Conservation (phyloP, 2,329 filamentous ascomycete species). For the Coleophoma eucalyptorum region DNA sequence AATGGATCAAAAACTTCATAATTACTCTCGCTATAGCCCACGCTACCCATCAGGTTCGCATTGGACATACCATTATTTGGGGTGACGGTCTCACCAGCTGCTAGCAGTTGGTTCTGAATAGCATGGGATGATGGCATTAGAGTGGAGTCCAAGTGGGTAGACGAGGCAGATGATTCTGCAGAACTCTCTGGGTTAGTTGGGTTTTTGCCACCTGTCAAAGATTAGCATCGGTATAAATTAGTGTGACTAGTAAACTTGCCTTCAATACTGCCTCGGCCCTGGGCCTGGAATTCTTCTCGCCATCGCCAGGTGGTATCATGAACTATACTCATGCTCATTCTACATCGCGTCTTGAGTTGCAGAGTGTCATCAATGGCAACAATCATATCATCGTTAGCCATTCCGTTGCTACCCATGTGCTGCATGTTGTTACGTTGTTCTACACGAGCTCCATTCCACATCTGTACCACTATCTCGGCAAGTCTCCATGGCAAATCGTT, state of each 20-base stretch:
- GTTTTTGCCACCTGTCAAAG: constrained; percentile 62
- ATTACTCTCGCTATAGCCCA: constrained; percentile 61
- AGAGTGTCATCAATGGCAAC: constrained; percentile 60
- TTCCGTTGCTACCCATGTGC: constrained; percentile 28
- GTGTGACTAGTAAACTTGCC: constrained; percentile 46
- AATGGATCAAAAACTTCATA: constrained; percentile 91
- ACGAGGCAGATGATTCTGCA: constrained; percentile 68
- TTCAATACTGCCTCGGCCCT: constrained; percentile 67
- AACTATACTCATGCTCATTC: constrained; percentile 81
- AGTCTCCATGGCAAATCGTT: constrained; percentile 79
- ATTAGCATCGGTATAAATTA: constrained; percentile 22
- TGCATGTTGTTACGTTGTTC: constrained; percentile 33
- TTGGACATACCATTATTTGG: constrained; percentile 20
- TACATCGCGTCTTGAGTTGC: constrained; percentile 76
- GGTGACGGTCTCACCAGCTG: constrained; percentile 14
- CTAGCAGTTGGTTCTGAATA: constrained; percentile 20
- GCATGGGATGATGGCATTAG: constrained; percentile 38
- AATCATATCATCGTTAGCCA: constrained; percentile 34
- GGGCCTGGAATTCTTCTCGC: constrained; percentile 74
- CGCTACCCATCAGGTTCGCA: constrained; percentile 19
- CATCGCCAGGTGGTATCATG: constrained; percentile 85
- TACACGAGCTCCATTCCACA: constrained; percentile 63
- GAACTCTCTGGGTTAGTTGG: constrained; percentile 81
- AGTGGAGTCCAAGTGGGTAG: constrained; percentile 60
- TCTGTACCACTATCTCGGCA: constrained; percentile 81